phyloP scores from a whole-genome alignment of 495 filamentous ascomycete genomes.

The Daldinia grandis region DNA sequence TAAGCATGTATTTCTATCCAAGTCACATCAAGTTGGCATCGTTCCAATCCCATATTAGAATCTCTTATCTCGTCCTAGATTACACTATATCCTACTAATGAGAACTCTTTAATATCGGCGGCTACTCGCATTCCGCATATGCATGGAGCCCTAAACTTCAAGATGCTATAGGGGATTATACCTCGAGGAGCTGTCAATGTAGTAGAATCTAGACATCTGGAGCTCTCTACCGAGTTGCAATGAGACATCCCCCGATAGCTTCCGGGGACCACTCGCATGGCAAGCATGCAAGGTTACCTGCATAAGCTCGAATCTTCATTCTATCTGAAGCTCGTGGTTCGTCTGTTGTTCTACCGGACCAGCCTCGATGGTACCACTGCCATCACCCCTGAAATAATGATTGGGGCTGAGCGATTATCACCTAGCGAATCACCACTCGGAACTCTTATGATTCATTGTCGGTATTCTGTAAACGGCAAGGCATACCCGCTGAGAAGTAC shows the following conservation, averaged over 20 bases:
- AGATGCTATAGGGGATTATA: conserved; percentile 25
- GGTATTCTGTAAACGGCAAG: conserved; percentile 51
- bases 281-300: conserved; percentile 42
- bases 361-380: conserved; percentile 19
- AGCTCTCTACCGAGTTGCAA: conserved; percentile 15
- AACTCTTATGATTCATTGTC: conserved; percentile 39
- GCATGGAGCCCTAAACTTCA: conserved; percentile 31
- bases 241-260: conserved; percentile 13
- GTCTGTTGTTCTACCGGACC: conserved; percentile 36
- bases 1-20: neutral
- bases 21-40: neutral
- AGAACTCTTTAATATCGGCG: conserved; percentile 33
- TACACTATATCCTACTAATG: conserved; percentile 23
- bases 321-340: conserved; percentile 40
- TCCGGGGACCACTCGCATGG: conserved; percentile 41
- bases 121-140: conserved; percentile 43
- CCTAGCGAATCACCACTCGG: conserved; percentile 47
- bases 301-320: conserved; percentile 35
- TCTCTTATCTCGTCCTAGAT: conserved; percentile 24
- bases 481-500: conserved; percentile 50
- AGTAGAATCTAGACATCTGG: conserved; percentile 13
- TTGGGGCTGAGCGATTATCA: conserved; percentile 39
- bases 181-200: conserved; percentile 5
- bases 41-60: neutral
- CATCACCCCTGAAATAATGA: conserved; percentile 29